Conservation (phyloP, 2,329 filamentous ascomycete genomes). For the Penicillium sp. region DNA sequence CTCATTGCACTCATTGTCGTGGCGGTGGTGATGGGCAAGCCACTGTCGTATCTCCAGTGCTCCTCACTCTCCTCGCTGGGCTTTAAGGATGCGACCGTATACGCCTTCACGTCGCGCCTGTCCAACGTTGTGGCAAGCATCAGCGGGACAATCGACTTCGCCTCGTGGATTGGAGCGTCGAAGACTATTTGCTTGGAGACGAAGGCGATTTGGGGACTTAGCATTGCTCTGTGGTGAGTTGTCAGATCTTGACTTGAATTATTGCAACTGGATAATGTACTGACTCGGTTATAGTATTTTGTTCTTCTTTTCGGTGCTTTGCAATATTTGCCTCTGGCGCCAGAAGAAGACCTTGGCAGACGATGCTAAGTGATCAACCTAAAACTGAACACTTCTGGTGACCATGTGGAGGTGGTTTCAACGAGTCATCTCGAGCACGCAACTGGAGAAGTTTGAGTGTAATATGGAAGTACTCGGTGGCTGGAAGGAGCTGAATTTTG, state of each 20-base stretch:
- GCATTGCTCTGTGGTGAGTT: slow-evolving; percentile 71
- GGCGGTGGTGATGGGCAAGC: slow-evolving; percentile 74
- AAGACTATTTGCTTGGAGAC: slow-evolving; percentile 75
- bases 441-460: neutral
- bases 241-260: neutral
- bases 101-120: slow-evolving; percentile 56
- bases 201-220: slow-evolving; percentile 84
- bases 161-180: slow-evolving; percentile 60
- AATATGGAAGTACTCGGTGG: neutral
- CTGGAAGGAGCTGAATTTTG: neutral
- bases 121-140: slow-evolving; percentile 54
- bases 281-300: slow-evolving; percentile 51
- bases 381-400: too few species aligned
- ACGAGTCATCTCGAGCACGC: neutral
- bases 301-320: slow-evolving; percentile 64
- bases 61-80: slow-evolving; percentile 53
- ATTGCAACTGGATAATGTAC: neutral
- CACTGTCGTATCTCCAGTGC: slow-evolving; percentile 77
- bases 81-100: slow-evolving; percentile 51
- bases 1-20: slow-evolving; percentile 78
- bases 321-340: slow-evolving; percentile 64
- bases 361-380: slow-evolving; percentile 16
- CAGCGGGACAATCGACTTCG: slow-evolving; percentile 53
- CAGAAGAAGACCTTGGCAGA: slow-evolving; percentile 50
- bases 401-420: too few species aligned